Conservation (phyloP, 768 basidiomycete species). For the Collybia nuda region DNA sequence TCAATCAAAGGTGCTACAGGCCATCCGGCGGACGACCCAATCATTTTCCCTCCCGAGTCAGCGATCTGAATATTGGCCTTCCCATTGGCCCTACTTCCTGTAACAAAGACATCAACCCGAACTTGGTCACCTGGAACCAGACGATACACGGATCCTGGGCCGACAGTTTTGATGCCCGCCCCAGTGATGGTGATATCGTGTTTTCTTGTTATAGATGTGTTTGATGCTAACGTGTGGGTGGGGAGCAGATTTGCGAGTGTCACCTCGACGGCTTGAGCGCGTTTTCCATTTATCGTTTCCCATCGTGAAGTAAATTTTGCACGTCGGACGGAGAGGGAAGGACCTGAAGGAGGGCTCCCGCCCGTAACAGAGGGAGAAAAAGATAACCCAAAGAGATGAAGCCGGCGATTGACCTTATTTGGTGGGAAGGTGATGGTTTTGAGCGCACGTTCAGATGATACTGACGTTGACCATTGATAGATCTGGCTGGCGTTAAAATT, state of each 20-base stretch:
- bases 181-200: constrained; percentile 38
- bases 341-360: constrained; percentile 10
- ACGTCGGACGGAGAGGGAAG: constrained; percentile 37
- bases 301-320: constrained; percentile 47
- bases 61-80: constrained; percentile 32
- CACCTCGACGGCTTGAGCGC: constrained; percentile 49
- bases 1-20: constrained; percentile 33
- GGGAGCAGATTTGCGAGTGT: constrained; percentile 53
- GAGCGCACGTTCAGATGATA: constrained; percentile 38
- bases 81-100: constrained; percentile 26
- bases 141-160: constrained; percentile 39
- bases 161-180: constrained; percentile 39
- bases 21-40: constrained; percentile 38
- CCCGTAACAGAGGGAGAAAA: constrained; percentile 29
- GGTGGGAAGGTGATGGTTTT: constrained; percentile 44
- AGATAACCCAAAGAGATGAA: constrained; percentile 47
- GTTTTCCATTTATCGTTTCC: constrained; percentile 34
- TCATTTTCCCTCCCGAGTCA: constrained; percentile 28
- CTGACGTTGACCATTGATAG: constrained; percentile 42
- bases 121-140: constrained; percentile 51
- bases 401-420: constrained; percentile 24
- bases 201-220: constrained; percentile 28
- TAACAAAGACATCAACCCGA: constrained; percentile 46
- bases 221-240: constrained; percentile 19
- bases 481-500: constrained; percentile 45